Evolutionary conservation across 305 asterid genomes (phyloP).

Genomic region (Fraxinus greggii): DNA sequence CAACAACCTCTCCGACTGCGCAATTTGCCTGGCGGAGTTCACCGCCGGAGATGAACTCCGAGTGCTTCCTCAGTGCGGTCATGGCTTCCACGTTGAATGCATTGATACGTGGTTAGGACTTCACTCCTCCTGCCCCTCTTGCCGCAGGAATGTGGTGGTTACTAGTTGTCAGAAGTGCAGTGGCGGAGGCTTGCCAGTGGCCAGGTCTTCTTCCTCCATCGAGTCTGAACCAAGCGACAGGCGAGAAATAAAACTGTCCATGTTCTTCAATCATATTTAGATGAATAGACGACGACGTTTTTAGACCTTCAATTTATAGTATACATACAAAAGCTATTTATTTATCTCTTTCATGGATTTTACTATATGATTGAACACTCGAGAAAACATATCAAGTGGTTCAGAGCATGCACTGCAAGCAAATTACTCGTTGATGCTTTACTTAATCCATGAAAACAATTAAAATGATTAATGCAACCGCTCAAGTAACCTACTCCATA

Average conservation of each 20-base stretch:
- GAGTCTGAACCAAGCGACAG: too few relatives aligned
- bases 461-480: too few relatives aligned
- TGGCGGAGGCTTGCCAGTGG: neutral
- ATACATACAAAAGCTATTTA: neutral
- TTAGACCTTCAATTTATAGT: too few relatives aligned
- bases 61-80: neutral
- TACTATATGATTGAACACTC: constrained; percentile 1
- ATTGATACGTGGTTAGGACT: neutral
- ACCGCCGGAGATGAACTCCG: neutral
- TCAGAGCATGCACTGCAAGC: too few relatives aligned
- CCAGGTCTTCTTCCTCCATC: too few relatives aligned
- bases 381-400: neutral
- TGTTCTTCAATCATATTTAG: too few relatives aligned
- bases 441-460: too few relatives aligned
- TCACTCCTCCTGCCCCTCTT: neutral
- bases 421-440: too few relatives aligned
- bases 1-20: neutral
- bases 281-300: too few relatives aligned
- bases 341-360: neutral
- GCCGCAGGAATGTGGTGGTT: neutral
- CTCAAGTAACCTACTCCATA: too few relatives aligned
- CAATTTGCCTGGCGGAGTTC: neutral
- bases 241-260: too few relatives aligned
- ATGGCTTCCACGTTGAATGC: neutral
- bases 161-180: neutral